Base-by-base conservation (phyloP, 2,329 filamentous ascomycete genomes). In the Paracorniculantispora psalliotae region DNA sequence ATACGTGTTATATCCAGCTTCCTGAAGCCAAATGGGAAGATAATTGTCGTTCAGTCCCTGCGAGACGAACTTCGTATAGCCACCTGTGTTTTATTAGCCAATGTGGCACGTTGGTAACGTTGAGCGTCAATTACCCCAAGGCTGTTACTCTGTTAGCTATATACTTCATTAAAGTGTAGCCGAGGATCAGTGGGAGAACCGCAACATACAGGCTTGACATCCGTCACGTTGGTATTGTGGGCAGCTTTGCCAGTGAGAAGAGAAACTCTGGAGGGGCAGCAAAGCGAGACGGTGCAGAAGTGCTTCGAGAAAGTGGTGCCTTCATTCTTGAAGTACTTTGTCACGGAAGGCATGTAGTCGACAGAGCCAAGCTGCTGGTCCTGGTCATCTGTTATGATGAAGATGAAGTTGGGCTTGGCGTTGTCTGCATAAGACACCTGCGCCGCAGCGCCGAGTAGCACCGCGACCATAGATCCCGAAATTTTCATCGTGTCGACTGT, bases 351-450 rank as follows among this genome's bases (percentile, higher is more conserved):
- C 69, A 83, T 83, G 63, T 86, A 85, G 1, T 80, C 73, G 3
- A 87, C 63, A 0, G 85, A 88, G 58, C 83, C 73, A 67, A 88
- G 75, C 59, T 84, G 80, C 12, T 84, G 71, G 64, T 88, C 85
- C 65, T 88, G 86, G 63, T 89, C 86, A 62, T 89, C 86, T 0
- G 84, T 86, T 33, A 88, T 73, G 61, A 88, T 80, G 66, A 89
- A 86, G 33, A 89, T 72, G 55, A 88, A 81, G 64, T 88, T 88
- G 0, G 81, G 78, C 50, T 59, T 61, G 15, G 46, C n/a, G 46
- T 59, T 61, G n/a, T 41, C 21, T 30, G 28, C 15, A 62, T 23
- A 2, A 39, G 52, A 28, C 21, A 30, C 39, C 15, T 41, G 39
- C 39, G 39, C 46, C 4, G 28, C 30, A 30, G 10, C 30, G 13